Evolutionary conservation across 306 rosid genomes (phyloP), one percentile per base, ranked within the genome.

Genomic region (Dalbergia cultrata): DNA sequence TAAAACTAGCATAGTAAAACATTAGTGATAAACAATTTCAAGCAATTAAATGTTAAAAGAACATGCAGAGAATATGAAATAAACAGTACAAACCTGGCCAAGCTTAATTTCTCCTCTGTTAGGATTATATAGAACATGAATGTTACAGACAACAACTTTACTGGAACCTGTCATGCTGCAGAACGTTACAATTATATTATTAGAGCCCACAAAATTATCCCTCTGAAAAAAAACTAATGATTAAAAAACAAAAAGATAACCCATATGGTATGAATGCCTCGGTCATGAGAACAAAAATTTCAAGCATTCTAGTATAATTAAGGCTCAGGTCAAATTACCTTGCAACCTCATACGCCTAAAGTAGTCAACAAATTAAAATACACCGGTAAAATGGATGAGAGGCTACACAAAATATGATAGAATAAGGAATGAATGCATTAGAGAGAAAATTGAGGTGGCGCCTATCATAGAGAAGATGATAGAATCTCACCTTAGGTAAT

Each of bases 61-160:
- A 72, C 49, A 64, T 45, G 62, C 19, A 34, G 75, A 61, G 37
- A 50, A 67, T 37, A 47, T 52, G 62, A 56, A 61, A 59, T 82
- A 72, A 75, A 67, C 58, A 81, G 72, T 47, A 72, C 81, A 50
- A 83, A 91, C 99, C 99, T 95, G 98, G 50, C 97, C 99, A 88
- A 95, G 97, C 88, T 95, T 95, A 75, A 95, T 90, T 53, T 95
- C 99, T 81, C 99, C 99, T 76, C 98, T 87, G 6, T 73, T 91
- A 59, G 98, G 97, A 82, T 95, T 95, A 91, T 80, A 95, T 80
- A 95, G 97, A 67, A 95, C 96, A 70, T 95, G 99, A 75, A 88
- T 88, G 85, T 95, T 93, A 76, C 99, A 93, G 81, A 93, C 50
- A 13, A 95, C 94, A 58, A 95, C 92, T 83, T 88, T 91, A 68